Evolutionary conservation across 768 basidiomycete genomes (phyloP), one percentile per base, ranked within the genome.

Genomic region (Tephrocybe rancida): DNA sequence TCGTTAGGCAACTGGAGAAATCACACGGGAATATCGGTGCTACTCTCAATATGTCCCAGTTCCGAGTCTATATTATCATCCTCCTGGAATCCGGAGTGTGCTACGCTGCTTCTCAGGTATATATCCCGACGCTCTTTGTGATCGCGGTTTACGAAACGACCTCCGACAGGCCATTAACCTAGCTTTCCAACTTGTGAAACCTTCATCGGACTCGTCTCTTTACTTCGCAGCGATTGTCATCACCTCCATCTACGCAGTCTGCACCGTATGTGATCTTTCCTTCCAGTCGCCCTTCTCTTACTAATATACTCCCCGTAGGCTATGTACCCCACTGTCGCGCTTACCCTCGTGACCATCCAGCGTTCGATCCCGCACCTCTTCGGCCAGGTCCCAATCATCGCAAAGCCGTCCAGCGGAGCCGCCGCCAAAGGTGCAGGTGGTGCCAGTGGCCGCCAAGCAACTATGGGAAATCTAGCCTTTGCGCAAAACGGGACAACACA

Each of bases 291-390:
- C 1, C 9, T n/a, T 26, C 6, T 18, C 10, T n/a, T 3, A 34
- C 35, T 18, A 9, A 48, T 10, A 32, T 35, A 10, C 13, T 3
- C 18, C 13, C 19, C 9, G 19, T 14, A 57, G 56, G 50, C 50
- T 3, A 44, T 57, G 25, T 57, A 52, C 45, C 56, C 56, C 1
- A 57, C 56, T 2, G 35, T 52, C 16, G 26, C 34, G 6, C 22
- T 52, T 34, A 48, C 51, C n/a, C 45, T 58, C 8, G 32, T 54
- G 22, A 42, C 27, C 3, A 25, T 54, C 3, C 57, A 58, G 41
- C 45, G 53, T 16, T 58, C 57, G 1, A 50, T 54, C n/a, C 44
- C 49, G 13, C 53, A 58, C 48, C 45, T 58, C 37, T 58, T 21
- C 26, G 53, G 52, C 0, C 41, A 48, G 26, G 44, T 50, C 39